These are phyloP conservation scores for Paulownia fortunei DNA, from an alignment of 257 asterid species.

Conservation along the genomic window DNA sequence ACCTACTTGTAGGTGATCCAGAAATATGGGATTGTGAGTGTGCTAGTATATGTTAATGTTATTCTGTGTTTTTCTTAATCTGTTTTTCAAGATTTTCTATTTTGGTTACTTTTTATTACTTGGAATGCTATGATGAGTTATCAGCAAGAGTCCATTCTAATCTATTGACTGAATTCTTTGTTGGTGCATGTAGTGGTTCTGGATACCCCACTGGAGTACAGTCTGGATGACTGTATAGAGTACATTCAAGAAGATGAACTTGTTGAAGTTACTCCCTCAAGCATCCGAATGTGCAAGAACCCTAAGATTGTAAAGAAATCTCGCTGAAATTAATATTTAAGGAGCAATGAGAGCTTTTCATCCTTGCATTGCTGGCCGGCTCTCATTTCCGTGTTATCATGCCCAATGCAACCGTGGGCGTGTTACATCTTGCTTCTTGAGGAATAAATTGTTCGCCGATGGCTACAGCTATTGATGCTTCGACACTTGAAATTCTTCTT, in stretches of 20 bases:
- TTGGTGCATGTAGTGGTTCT: constrained; percentile 67
- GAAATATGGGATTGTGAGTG: too few relatives aligned
- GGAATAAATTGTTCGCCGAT: background rate
- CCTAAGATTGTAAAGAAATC: constrained; percentile 66
- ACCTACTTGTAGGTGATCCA: too few relatives aligned
- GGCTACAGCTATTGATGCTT: constrained; percentile 11
- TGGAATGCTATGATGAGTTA: too few relatives aligned
- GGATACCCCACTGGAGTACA: constrained; percentile 82
- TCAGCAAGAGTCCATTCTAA: too few relatives aligned
- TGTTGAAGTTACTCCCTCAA: constrained; percentile 90
- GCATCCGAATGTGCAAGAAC: constrained; percentile 94
- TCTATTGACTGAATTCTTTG: constrained; percentile 21
- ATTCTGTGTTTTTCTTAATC: too few relatives aligned
- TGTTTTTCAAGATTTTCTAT: too few relatives aligned
- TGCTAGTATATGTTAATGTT: too few relatives aligned
- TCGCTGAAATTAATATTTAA: constrained; percentile 33
- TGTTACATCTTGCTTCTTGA: too few relatives aligned
- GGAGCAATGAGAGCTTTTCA: constrained; percentile 3
- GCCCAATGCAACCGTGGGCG: too few relatives aligned
- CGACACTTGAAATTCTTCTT: background rate
- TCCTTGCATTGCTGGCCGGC: background rate
- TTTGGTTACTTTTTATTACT: too few relatives aligned
- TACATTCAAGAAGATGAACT: constrained; percentile 99
- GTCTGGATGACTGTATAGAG: constrained; percentile 98
- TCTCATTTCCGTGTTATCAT: too few relatives aligned